Evolutionary conservation across 2,329 filamentous ascomycete species (phyloP).

Genomic region (Aspergillus brunneoviolaceus): DNA sequence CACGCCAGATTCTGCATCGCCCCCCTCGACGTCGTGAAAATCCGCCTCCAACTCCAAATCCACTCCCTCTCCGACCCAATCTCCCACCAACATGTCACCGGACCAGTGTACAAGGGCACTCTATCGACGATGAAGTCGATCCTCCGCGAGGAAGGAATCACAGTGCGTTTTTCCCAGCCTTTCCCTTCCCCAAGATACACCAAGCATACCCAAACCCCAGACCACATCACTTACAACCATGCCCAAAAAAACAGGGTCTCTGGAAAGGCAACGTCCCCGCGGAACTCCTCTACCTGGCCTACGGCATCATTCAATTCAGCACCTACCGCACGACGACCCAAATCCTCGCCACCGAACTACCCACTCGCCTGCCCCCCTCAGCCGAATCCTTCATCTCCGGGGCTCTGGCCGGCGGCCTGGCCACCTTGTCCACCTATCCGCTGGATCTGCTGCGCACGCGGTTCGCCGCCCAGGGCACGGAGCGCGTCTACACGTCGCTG

Average conservation of each 20-base stretch:
- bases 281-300: conserved; percentile 89
- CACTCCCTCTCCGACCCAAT: conserved; percentile 77
- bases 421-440: conserved; percentile 84
- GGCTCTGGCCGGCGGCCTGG: conserved; percentile 75
- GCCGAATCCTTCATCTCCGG: conserved; percentile 80
- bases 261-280: conserved; percentile 99
- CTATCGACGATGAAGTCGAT: conserved; percentile 75
- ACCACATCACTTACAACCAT: neutral
- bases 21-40: conserved; percentile 96
- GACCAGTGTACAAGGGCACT: conserved; percentile 67
- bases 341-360: conserved; percentile 56
- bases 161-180: conserved; percentile 41
- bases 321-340: conserved; percentile 76
- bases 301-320: conserved; percentile 86
- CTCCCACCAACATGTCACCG: conserved; percentile 51
- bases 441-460: conserved; percentile 89
- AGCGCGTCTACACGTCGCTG: conserved; percentile 76
- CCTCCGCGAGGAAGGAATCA: conserved; percentile 75
- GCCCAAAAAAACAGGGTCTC: conserved; percentile 53
- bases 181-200: neutral
- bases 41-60: conserved; percentile 89
- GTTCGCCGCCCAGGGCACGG: conserved; percentile 88
- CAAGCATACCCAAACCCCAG: neutral
- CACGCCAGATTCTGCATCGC: conserved; percentile 77
- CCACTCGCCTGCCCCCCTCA: conserved; percentile 59